Conservation (phyloP, 148 eudicot genomes). For the Vaccinium corymbosum region DNA sequence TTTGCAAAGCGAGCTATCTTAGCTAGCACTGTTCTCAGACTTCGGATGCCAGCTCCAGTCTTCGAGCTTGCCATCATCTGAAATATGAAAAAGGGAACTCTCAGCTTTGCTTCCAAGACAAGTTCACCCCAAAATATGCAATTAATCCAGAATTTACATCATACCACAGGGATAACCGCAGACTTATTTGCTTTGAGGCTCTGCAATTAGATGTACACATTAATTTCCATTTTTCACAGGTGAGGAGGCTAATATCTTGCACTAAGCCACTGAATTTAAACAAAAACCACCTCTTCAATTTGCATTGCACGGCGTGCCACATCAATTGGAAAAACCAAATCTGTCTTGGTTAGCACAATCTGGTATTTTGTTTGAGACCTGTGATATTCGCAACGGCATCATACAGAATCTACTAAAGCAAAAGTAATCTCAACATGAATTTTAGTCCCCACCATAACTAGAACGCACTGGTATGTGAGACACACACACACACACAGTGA, state of each 20-base stretch:
- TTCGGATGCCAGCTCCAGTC: slow-evolving; percentile 85
- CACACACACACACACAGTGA: neutral
- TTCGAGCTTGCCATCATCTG: slow-evolving; percentile 97
- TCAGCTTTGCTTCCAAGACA: slow-evolving; percentile 4
- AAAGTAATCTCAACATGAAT: neutral
- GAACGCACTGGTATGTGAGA: neutral
- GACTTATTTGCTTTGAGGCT: slow-evolving; percentile 69
- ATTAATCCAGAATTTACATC: slow-evolving; percentile 12
- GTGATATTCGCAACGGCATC: slow-evolving; percentile 13
- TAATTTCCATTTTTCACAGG: slow-evolving; percentile 7
- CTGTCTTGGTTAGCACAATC: slow-evolving; percentile 87
- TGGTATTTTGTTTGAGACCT: slow-evolving; percentile 90
- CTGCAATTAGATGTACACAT: slow-evolving; percentile 41
- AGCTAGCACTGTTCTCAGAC: slow-evolving; percentile 70
- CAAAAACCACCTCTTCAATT: slow-evolving; percentile 73
- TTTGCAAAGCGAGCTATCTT: slow-evolving; percentile 64
- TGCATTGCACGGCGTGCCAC: slow-evolving; percentile 98
- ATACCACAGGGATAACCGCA: slow-evolving; percentile 84
- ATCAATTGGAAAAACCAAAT: slow-evolving; percentile 76
- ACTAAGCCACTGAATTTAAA: neutral
- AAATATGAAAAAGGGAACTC: slow-evolving; percentile 9
- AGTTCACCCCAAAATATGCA: neutral
- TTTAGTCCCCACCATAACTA: neutral
- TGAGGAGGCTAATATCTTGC: neutral
- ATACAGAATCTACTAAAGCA: neutral